Conservation (phyloP, 2,329 filamentous ascomycete genomes). For the Hymenoscyphus infarciens region DNA sequence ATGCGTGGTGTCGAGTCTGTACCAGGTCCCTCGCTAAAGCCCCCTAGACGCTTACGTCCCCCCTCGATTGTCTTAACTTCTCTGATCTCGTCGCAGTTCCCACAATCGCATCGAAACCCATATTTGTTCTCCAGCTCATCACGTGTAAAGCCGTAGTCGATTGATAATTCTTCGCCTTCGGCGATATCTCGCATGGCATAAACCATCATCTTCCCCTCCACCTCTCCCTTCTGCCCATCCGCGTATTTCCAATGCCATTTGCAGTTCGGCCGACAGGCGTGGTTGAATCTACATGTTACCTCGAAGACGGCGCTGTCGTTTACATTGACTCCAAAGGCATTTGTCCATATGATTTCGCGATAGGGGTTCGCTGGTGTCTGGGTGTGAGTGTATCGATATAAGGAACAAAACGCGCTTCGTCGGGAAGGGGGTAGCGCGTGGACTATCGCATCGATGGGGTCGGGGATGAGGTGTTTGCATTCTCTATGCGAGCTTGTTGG, state of each 20-base stretch:
- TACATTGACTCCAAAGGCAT: background rate
- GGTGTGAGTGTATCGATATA: background rate
- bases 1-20: background rate
- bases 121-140: background rate
- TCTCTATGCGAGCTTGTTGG: background rate
- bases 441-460: background rate
- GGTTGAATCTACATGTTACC: background rate
- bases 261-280: background rate
- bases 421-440: background rate
- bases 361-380: background rate
- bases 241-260: background rate
- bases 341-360: background rate
- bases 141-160: background rate
- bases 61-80: background rate
- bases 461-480: background rate
- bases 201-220: background rate
- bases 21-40: background rate
- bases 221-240: background rate
- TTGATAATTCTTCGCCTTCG: background rate
- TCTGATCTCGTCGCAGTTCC: background rate
- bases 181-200: background rate
- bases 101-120: background rate
- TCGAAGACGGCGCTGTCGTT: background rate
- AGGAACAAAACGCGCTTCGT: background rate
- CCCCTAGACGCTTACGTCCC: background rate